Conservation (phyloP, 139 green algal species). For the Tetratostichococcus sp. region DNA sequence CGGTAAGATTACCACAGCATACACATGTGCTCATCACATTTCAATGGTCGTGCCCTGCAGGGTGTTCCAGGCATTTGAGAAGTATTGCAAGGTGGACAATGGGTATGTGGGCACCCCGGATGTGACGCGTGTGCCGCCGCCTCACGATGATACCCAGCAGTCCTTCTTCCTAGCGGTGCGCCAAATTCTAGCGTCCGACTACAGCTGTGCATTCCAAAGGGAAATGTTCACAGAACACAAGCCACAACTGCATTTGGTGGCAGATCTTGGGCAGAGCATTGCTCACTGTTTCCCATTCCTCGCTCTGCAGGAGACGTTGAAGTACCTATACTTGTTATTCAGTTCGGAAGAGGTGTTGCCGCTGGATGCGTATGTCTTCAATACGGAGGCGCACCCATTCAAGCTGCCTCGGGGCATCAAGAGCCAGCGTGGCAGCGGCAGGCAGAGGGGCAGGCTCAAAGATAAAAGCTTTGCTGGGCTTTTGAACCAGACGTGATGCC, state of each 20-base stretch:
- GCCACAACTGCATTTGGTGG: no score
- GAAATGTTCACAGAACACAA: no score
- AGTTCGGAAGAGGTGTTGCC: slow-evolving; percentile 16
- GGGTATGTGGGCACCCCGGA: slow-evolving; percentile 7
- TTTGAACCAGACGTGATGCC: not conserved
- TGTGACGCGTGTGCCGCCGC: slow-evolving; percentile 11
- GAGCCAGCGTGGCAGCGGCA: not conserved
- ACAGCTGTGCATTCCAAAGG: no score
- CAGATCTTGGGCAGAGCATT: no score
- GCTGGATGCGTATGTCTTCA: slow-evolving; percentile 26
- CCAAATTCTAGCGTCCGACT: not conserved
- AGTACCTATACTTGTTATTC: slow-evolving; percentile 35
- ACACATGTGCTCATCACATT: no score
- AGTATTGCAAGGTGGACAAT: slow-evolving; percentile 37
- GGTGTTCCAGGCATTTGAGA: slow-evolving; percentile 60
- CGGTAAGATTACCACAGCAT: no score
- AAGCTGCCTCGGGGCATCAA: not conserved
- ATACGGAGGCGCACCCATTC: slow-evolving; percentile 33
- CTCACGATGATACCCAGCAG: slow-evolving; percentile 23
- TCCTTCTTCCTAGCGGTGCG: slow-evolving; percentile 23
- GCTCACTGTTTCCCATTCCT: not conserved
- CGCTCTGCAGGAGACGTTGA: slow-evolving; percentile 24
- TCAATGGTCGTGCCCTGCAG: no score
- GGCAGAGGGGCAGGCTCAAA: not conserved
- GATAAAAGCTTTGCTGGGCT: not conserved